These are phyloP conservation scores for Geosiphon pyriformis DNA, from an alignment of 192 early-diverging fungal genomes.

Conservation along the genomic window DNA sequence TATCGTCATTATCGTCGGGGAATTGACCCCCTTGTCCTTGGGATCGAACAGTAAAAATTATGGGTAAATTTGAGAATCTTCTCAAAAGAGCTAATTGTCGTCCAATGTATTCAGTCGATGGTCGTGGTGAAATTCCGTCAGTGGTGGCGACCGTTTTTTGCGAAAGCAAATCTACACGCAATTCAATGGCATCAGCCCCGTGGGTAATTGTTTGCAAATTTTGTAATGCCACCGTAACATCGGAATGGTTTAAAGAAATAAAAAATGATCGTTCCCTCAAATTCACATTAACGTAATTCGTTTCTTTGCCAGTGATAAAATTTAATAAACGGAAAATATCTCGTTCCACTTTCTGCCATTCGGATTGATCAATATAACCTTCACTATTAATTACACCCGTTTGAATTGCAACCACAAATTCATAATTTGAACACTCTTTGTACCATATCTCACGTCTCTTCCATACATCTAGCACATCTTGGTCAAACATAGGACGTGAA, in stretches of 20 bases:
- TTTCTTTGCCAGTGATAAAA: conserved; percentile 52
- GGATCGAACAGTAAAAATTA: conserved; percentile 93
- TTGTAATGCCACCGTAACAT: conserved; percentile 47
- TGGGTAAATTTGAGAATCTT: conserved; percentile 64
- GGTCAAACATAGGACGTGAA: conserved; percentile 77
- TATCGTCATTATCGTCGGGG: conserved; percentile 54
- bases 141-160: conserved; percentile 26
- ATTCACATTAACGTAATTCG: conserved; percentile 24
- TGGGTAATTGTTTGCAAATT: conserved; percentile 58
- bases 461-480: conserved; percentile 79
- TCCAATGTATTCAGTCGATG: conserved; percentile 61
- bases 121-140: conserved; percentile 14
- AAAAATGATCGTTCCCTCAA: conserved; percentile 60
- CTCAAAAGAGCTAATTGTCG: conserved; percentile 76
- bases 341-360: conserved; percentile 71
- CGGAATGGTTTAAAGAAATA: conserved; percentile 78
- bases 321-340: conserved; percentile 67
- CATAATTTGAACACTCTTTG: conserved; percentile 70
- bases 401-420: conserved; percentile 66
- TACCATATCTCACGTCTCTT: conserved; percentile 72
- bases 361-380: conserved; percentile 26
- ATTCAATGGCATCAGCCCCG: conserved; percentile 86
- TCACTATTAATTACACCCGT: conserved; percentile 28
- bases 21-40: conserved; percentile 83
- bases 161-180: conserved; percentile 83